These are phyloP conservation scores for Cyberlindnera mrakii DNA, from an alignment of 805 yeast species.

Conservation along the genomic window DNA sequence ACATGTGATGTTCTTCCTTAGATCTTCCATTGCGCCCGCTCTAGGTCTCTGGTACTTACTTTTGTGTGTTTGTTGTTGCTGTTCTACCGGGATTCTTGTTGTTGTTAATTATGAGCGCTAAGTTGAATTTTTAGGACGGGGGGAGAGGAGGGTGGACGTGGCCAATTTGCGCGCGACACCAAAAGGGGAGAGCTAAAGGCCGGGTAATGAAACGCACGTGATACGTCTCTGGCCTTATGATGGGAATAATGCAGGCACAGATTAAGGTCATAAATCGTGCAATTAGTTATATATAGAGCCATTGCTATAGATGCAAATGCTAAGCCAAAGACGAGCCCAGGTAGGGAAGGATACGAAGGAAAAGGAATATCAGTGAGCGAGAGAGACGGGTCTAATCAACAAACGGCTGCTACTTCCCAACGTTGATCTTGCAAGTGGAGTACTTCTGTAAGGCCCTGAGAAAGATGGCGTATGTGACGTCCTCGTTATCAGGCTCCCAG, in stretches of 20 bases:
- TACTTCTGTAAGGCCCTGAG: conserved; percentile 70
- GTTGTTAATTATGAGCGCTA: conserved; percentile 2
- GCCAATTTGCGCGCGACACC: conserved; percentile 1
- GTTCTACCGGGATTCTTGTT: neutral
- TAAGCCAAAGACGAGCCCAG: too few species aligned
- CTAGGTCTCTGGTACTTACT: too few species aligned
- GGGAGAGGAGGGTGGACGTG: conserved; percentile 19
- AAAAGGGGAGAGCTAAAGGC: neutral
- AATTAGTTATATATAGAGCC: conserved; percentile 1
- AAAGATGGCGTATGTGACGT: conserved; percentile 78
- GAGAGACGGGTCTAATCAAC: neutral
- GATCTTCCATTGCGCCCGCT: too few species aligned
- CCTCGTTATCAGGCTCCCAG: conserved; percentile 83
- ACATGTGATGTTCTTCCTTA: too few species aligned
- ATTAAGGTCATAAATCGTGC: conserved; percentile 2
- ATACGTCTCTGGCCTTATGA: neutral
- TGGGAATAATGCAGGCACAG: too few species aligned
- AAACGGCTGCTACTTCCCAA: conserved; percentile 56
- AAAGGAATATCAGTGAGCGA: neutral
- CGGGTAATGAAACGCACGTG: conserved; percentile 5
- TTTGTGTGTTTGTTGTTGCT: neutral
- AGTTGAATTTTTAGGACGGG: conserved; percentile 9
- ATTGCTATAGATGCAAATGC: neutral
- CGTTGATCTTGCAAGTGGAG: conserved; percentile 77
- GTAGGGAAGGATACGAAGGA: too few species aligned